A percentile compares a stretch with the other conserved stretches of the same genome.
Conservation (phyloP, 148 eudicot genomes). For the Chenopodium berlandieri region DNA sequence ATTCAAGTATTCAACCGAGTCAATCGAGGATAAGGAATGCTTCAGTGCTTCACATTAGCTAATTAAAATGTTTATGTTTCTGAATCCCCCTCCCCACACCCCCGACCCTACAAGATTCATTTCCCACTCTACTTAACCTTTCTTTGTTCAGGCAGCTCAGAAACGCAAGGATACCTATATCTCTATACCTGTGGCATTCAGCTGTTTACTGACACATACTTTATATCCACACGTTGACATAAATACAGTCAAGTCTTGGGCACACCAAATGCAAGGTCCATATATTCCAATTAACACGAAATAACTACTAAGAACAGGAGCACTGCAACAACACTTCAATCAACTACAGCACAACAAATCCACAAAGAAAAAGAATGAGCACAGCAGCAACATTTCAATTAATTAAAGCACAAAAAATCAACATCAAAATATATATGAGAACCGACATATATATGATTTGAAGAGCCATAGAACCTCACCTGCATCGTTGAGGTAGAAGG, state of each 20-base stretch:
- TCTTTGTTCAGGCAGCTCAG: background rate
- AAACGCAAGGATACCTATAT: background rate
- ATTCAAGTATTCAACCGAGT: background rate
- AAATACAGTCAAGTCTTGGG: background rate
- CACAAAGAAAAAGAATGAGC: background rate
- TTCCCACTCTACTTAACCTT: background rate
- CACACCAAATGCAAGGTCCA: background rate
- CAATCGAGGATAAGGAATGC: background rate
- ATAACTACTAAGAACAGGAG: background rate
- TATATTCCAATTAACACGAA: background rate
- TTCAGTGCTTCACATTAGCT: background rate
- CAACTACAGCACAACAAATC: constrained; percentile 1
- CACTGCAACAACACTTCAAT: background rate
- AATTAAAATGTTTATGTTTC: background rate
- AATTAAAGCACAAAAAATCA: background rate
- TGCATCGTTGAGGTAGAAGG: constrained; percentile 51
- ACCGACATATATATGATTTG: background rate
- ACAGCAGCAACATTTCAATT: background rate
- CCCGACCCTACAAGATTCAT: background rate
- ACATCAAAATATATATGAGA: background rate
- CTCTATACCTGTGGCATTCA: background rate
- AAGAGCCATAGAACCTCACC: constrained; percentile 32
- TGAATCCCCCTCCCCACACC: too few species aligned
- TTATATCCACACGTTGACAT: too few species aligned
- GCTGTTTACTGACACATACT: background rate